Conservation (phyloP, 139 green algal genomes). For the Ettlia oleoabundans region DNA sequence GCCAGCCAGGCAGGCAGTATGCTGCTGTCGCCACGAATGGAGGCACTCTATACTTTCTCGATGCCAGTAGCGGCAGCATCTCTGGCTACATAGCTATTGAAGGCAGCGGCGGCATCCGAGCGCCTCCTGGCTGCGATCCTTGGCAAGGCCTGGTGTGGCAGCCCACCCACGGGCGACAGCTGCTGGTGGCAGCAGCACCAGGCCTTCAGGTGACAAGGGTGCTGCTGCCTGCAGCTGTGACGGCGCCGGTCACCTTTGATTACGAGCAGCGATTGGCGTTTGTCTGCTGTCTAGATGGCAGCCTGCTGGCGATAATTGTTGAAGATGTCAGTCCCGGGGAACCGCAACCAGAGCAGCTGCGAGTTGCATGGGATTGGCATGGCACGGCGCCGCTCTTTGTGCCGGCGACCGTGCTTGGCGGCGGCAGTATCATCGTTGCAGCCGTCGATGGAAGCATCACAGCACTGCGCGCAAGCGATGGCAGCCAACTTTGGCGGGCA, state of each 20-base stretch:
- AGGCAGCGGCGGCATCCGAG: constrained; percentile 40
- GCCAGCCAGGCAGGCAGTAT: background rate
- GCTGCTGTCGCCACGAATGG: constrained; percentile 38
- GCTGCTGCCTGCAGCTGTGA: constrained; percentile 29
- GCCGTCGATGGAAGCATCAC: constrained; percentile 25
- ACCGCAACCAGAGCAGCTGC: background rate
- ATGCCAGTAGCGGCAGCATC: background rate
- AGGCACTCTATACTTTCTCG: constrained; percentile 40
- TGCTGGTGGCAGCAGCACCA: constrained; percentile 30
- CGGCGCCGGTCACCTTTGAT: constrained; percentile 41
- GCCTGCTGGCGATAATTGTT: background rate
- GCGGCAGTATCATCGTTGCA: background rate
- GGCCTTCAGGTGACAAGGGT: background rate
- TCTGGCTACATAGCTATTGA: background rate
- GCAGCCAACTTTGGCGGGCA: background rate
- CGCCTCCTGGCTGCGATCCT: constrained; percentile 40
- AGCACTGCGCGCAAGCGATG: background rate
- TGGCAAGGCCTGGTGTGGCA: constrained; percentile 47
- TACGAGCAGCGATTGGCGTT: background rate
- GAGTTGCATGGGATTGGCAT: background rate
- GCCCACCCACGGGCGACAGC: constrained; percentile 37
- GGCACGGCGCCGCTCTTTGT: background rate
- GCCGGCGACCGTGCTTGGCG: background rate
- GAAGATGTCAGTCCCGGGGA: background rate
- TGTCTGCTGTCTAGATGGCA: constrained; percentile 44